These are phyloP conservation scores for Aspergillus incahuasiensis DNA, from an alignment of 495 filamentous ascomycete species.

Conservation along the genomic window DNA sequence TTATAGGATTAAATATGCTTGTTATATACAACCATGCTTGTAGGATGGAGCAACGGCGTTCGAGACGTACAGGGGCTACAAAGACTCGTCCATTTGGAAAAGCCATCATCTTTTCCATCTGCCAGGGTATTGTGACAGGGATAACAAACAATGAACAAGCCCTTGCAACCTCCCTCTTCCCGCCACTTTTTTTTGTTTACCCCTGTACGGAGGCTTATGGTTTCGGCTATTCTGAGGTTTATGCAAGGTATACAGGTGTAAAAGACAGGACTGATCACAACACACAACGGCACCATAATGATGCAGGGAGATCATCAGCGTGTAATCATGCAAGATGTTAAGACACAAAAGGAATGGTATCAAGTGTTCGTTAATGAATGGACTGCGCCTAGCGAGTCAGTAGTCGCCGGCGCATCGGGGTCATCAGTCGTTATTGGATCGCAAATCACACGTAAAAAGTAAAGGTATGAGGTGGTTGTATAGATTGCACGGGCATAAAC, in stretches of 20 bases:
- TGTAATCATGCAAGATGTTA: slow-evolving; percentile 12
- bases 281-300: slow-evolving; percentile 12
- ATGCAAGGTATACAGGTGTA: slow-evolving; percentile 14
- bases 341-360: slow-evolving; percentile 18
- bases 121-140: slow-evolving; percentile 7
- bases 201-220: not conserved
- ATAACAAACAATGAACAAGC: not conserved
- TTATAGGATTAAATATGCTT: slow-evolving; percentile 9
- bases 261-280: slow-evolving; percentile 8
- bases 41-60: slow-evolving; percentile 11
- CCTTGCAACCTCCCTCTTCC: slow-evolving; percentile 1
- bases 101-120: not conserved
- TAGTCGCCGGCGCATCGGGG: slow-evolving; percentile 33
- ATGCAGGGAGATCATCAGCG: slow-evolving; percentile 8
- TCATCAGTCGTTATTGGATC: slow-evolving; percentile 30
- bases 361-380: slow-evolving; percentile 29
- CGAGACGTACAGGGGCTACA: slow-evolving; percentile 15
- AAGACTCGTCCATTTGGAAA: not conserved
- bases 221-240: not conserved
- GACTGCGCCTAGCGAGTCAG: slow-evolving; percentile 36
- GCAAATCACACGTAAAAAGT: slow-evolving; percentile 15
- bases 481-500: slow-evolving; percentile 2
- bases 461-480: slow-evolving; percentile 23
- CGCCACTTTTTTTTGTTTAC: slow-evolving; percentile 1
- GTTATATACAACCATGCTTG: slow-evolving; percentile 24